Conservation (phyloP, 768 basidiomycete genomes). For the Trametes meyenii region DNA sequence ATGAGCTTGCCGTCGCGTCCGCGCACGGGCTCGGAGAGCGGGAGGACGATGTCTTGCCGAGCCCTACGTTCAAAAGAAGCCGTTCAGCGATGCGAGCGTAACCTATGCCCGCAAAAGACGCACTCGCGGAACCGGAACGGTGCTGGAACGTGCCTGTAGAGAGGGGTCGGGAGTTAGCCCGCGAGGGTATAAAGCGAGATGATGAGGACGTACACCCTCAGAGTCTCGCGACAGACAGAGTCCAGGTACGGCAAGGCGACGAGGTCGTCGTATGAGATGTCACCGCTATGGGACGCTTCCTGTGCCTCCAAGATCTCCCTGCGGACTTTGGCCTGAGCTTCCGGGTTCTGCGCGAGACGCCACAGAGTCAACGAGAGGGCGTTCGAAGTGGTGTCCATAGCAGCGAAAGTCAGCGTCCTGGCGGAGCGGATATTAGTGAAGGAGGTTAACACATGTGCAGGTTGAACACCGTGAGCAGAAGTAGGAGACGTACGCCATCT, state of each 20-base stretch:
- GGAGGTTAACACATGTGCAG: too few relatives aligned
- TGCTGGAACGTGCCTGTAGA: slow-evolving; percentile 19
- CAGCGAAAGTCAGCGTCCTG: slow-evolving; percentile 25
- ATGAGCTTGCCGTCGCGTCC: slow-evolving; percentile 21
- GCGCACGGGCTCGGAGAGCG: slow-evolving; percentile 23
- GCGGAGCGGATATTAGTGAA: neutral
- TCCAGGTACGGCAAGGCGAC: slow-evolving; percentile 19
- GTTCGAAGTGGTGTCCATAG: slow-evolving; percentile 32
- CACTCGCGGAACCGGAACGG: slow-evolving; percentile 19
- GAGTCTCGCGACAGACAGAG: slow-evolving; percentile 21
- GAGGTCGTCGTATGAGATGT: slow-evolving; percentile 21
- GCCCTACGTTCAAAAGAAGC: too few relatives aligned
- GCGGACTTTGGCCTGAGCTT: slow-evolving; percentile 39
- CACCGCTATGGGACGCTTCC: slow-evolving; percentile 17
- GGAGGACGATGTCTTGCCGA: slow-evolving; percentile 23
- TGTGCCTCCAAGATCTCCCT: slow-evolving; percentile 22
- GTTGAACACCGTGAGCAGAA: too few relatives aligned
- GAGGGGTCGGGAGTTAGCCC: too few relatives aligned
- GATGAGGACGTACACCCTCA: slow-evolving; percentile 12
- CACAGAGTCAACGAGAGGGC: slow-evolving; percentile 24
- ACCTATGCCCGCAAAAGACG: too few relatives aligned
- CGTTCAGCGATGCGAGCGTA: too few relatives aligned
- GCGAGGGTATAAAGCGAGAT: neutral
- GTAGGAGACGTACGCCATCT: slow-evolving; percentile 34
- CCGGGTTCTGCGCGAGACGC: slow-evolving; percentile 32